phyloP scores from a whole-genome alignment of 352 stramenopile species.

The Elongisporangium senticosum region DNA sequence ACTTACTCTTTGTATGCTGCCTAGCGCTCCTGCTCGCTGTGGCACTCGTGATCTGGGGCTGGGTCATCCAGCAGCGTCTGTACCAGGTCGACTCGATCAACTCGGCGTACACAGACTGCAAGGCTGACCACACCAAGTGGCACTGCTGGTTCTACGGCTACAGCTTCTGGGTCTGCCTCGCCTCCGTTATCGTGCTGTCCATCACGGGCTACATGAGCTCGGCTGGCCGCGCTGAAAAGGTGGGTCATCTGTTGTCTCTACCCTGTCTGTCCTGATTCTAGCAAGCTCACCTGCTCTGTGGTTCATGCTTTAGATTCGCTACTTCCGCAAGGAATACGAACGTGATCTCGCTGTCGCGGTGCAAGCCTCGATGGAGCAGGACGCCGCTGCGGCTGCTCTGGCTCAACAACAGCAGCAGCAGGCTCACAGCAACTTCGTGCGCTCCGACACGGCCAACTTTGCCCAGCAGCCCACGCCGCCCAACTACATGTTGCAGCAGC shows the following conservation, averaged over 20 bases:
- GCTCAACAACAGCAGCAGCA: constrained; percentile 9
- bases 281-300: background rate
- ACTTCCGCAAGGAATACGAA: constrained; percentile 82
- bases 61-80: constrained; percentile 66
- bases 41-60: constrained; percentile 77
- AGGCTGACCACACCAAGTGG: constrained; percentile 60
- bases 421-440: constrained; percentile 31
- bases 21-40: constrained; percentile 60
- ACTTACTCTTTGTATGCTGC: constrained; percentile 6
- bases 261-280: background rate
- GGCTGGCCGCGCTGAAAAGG: constrained; percentile 68
- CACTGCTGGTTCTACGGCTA: constrained; percentile 85
- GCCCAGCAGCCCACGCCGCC: constrained; percentile 25
- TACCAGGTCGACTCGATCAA: constrained; percentile 80
- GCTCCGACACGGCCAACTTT: constrained; percentile 32
- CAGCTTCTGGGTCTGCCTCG: constrained; percentile 84
- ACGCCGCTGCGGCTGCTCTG: constrained; percentile 18
- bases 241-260: background rate
- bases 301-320: constrained; percentile 37
- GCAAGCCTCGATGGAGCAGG: constrained; percentile 64
- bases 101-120: constrained; percentile 69
- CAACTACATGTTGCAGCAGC: constrained; percentile 14
- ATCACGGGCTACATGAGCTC: constrained; percentile 77
- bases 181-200: constrained; percentile 70
- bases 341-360: constrained; percentile 67